These are phyloP conservation scores for Colletotrichum horii DNA, from an alignment of 2,329 filamentous ascomycete genomes.

Conservation along the genomic window DNA sequence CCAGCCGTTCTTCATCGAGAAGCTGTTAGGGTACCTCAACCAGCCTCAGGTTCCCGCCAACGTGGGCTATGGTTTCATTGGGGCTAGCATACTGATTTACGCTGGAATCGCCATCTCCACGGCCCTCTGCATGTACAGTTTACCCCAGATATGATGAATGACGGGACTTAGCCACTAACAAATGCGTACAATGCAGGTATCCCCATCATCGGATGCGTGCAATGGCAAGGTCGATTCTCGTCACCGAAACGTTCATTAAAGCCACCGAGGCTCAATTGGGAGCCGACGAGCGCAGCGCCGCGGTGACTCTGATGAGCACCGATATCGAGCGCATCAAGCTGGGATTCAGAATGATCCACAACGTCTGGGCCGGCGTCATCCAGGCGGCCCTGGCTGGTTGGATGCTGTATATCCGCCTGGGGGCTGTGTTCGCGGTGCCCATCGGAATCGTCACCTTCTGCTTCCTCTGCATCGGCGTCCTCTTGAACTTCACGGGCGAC, in stretches of 20 bases:
- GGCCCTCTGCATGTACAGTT: slow-evolving; percentile 36
- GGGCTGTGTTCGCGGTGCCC: slow-evolving; percentile 34
- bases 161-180: no score
- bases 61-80: slow-evolving; percentile 36
- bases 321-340: slow-evolving; percentile 38
- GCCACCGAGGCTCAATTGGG: slow-evolving; percentile 29
- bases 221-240: slow-evolving; percentile 29
- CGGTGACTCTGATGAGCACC: slow-evolving; percentile 42
- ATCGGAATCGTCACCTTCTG: background rate
- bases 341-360: slow-evolving; percentile 34
- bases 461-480: slow-evolving; percentile 25
- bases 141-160: slow-evolving; percentile 32
- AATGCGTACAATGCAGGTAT: no score
- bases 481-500: slow-evolving; percentile 25
- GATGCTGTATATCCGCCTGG: slow-evolving; percentile 35
- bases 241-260: slow-evolving; percentile 33
- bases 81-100: slow-evolving; percentile 35
- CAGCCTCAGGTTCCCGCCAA: slow-evolving; percentile 25
- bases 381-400: slow-evolving; percentile 36
- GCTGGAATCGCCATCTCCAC: slow-evolving; percentile 36
- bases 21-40: slow-evolving; percentile 37
- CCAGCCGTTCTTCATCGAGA: slow-evolving; percentile 48
- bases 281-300: slow-evolving; percentile 31
- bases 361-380: slow-evolving; percentile 38
- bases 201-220: no score